These are phyloP conservation scores for Gnomoniopsis sp. DNA, from an alignment of 2,329 filamentous ascomycete genomes.

Conservation along the genomic window DNA sequence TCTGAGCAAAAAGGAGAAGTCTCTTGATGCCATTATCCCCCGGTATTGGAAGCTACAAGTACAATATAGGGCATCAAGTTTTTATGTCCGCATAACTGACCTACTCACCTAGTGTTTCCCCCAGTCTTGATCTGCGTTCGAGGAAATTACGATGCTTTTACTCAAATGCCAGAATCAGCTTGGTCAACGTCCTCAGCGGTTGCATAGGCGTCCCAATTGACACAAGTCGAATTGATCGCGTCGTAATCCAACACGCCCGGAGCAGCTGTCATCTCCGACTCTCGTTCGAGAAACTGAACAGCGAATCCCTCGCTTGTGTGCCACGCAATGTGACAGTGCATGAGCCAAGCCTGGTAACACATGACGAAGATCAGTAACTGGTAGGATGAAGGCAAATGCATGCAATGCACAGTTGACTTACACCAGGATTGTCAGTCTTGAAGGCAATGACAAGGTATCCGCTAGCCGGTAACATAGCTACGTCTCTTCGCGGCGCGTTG, in stretches of 20 bases:
- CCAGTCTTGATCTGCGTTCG: no score
- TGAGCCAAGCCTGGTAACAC: not conserved
- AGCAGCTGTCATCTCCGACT: constrained; percentile 15
- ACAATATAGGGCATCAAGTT: no score
- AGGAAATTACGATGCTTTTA: no score
- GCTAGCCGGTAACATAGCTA: constrained; percentile 6
- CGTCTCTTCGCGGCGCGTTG: constrained; percentile 8
- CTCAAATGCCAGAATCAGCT: constrained; percentile 32
- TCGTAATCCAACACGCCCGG: constrained; percentile 18
- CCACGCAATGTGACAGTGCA: constrained; percentile 11
- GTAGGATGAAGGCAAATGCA: no score
- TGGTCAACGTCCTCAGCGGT: constrained; percentile 21
- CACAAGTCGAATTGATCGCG: constrained; percentile 27
- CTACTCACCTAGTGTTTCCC: no score
- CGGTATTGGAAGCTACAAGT: no score
- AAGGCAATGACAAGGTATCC: constrained; percentile 10
- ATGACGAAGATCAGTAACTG: no score
- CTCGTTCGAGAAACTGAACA: constrained; percentile 36
- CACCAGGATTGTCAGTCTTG: constrained; percentile 12
- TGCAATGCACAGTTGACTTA: no score
- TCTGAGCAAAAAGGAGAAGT: no score
- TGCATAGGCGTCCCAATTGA: constrained; percentile 28
- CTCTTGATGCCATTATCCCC: no score
- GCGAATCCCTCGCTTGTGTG: constrained; percentile 44
- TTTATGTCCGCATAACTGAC: no score